Evolutionary conservation across 106 monocot genomes (phyloP), one percentile per base, ranked within the genome.

Genomic region (Triglochin maritima): DNA sequence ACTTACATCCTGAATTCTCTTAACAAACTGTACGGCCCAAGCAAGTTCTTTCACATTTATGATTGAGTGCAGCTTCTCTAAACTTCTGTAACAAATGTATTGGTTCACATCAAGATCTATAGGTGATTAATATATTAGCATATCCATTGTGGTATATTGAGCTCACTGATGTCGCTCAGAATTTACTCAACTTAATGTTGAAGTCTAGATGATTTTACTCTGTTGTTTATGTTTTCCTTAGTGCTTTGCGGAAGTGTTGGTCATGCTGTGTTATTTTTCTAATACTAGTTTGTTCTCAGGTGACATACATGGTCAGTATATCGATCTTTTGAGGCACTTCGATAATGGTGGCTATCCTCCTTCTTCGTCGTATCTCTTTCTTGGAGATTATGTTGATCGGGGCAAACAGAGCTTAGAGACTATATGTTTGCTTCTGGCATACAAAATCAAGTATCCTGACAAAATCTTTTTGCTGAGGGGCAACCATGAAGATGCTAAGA

Each of bases 401-500:
- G 73, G 73, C 47, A 74, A 74, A 14, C 65, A 65, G 2, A 74
- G 66, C 58, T 44, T 74, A 46, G 73, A 74, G 42, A 74, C 73
- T 11, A 74, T 74, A 63, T 74, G 73, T 48, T 57, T 74, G 42
- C 66, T 74, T 56, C 73, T 74, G 12, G 56, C 73, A 46, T 74
- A 65, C 57, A 74, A 74, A 49, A 9, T 74, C 2, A 74, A 65
- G 48, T 74, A 74, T 49, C 73, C 73, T 17, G 49, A 74, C 43
- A 64, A 17, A 46, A 47, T 74, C 56, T 74, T 17, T 47, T 48
- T 74, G 13, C 42, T 74, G 58, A 64, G 73, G 49, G 73, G 73
- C 3, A 74, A 74, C 57, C 73, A 74, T 46, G 73, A 74, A 50
- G 73, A 74, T 56, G 73, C 73, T 12, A 74, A 74, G 17, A 74